Percentiles rank a stretch among this genome's conserved stretches.
phyloP scores from a whole-genome alignment of 495 filamentous ascomycete species.

The Cercophora scortea region DNA sequence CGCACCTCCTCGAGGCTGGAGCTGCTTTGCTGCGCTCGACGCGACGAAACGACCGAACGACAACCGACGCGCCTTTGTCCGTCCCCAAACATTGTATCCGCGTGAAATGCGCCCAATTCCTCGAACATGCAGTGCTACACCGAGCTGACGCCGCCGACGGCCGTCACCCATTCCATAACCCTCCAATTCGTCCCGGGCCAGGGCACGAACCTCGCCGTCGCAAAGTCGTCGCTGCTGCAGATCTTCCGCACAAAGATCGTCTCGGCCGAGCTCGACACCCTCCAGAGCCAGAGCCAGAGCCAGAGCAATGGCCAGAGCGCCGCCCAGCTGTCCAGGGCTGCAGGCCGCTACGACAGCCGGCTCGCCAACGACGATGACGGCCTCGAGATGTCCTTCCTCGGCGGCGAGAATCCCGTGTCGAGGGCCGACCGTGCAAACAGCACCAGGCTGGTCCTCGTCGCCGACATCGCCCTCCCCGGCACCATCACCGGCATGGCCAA shows the following conservation, averaged over 20 bases:
- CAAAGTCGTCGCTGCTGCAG: slow-evolving; percentile 84
- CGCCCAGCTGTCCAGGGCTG: slow-evolving; percentile 10
- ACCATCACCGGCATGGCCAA: slow-evolving; percentile 74
- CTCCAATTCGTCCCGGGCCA: slow-evolving; percentile 69
- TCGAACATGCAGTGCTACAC: slow-evolving; percentile 62
- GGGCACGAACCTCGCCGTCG: slow-evolving; percentile 77
- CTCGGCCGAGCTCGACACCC: slow-evolving; percentile 43
- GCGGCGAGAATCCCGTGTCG: slow-evolving; percentile 44
- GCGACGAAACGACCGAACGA: background rate
- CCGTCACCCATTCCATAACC: slow-evolving; percentile 79
- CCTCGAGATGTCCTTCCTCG: slow-evolving; percentile 52
- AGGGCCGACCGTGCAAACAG: slow-evolving; percentile 50
- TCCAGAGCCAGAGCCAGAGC: background rate
- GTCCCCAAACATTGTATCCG: too few species aligned
- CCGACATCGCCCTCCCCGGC: slow-evolving; percentile 73
- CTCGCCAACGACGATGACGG: slow-evolving; percentile 49
- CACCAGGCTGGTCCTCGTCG: slow-evolving; percentile 76
- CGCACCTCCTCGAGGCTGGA: background rate
- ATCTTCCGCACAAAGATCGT: slow-evolving; percentile 60
- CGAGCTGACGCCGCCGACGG: slow-evolving; percentile 84
- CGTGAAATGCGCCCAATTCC: slow-evolving; percentile 17
- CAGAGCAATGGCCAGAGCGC: slow-evolving; percentile 10
- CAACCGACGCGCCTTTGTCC: too few species aligned
- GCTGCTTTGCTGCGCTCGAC: background rate
- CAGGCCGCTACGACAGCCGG: slow-evolving; percentile 33